Evolutionary conservation across 805 yeast genomes (phyloP).

Genomic region (Saccharomyces jurei): DNA sequence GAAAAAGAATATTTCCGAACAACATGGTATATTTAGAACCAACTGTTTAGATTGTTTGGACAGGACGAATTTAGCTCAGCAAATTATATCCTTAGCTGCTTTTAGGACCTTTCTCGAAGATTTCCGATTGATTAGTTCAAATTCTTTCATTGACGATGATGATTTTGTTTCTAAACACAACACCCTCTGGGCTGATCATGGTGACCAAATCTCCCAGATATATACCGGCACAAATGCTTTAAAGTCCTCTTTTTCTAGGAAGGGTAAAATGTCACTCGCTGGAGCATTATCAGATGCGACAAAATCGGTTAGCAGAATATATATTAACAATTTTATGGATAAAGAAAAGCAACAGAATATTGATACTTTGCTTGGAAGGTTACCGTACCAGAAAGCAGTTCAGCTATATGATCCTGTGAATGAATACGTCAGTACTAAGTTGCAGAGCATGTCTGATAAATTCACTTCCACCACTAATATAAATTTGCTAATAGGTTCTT

Average conservation of each 20-base stretch:
- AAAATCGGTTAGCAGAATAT: slow-evolving; percentile 88
- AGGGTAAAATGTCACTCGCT: slow-evolving; percentile 93
- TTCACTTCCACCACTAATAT: slow-evolving; percentile 58
- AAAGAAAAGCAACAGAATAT: slow-evolving; percentile 83
- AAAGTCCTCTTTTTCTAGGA: slow-evolving; percentile 87
- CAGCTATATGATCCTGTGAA: slow-evolving; percentile 78
- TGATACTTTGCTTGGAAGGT: slow-evolving; percentile 76
- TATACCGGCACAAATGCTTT: slow-evolving; percentile 97
- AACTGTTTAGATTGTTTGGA: slow-evolving; percentile 94
- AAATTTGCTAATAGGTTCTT: slow-evolving; percentile 72
- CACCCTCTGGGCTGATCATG: slow-evolving; percentile 95
- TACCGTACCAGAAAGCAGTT: slow-evolving; percentile 64
- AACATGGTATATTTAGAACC: slow-evolving; percentile 84
- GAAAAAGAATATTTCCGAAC: slow-evolving; percentile 56
- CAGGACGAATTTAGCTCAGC: slow-evolving; percentile 83
- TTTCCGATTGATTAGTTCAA: slow-evolving; percentile 27
- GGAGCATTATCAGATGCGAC: slow-evolving; percentile 97
- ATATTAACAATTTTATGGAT: slow-evolving; percentile 92
- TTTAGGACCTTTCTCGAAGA: slow-evolving; percentile 47
- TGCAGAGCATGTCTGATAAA: slow-evolving; percentile 34
- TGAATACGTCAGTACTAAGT: slow-evolving; percentile 68
- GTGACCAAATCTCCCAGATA: slow-evolving; percentile 90
- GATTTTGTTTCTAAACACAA: slow-evolving; percentile 71
- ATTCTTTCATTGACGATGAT: slow-evolving; percentile 31
- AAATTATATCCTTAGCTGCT: slow-evolving; percentile 69